phyloP scores from a whole-genome alignment of 2,329 filamentous ascomycete species.

The Cryphonectria carpinicola region DNA sequence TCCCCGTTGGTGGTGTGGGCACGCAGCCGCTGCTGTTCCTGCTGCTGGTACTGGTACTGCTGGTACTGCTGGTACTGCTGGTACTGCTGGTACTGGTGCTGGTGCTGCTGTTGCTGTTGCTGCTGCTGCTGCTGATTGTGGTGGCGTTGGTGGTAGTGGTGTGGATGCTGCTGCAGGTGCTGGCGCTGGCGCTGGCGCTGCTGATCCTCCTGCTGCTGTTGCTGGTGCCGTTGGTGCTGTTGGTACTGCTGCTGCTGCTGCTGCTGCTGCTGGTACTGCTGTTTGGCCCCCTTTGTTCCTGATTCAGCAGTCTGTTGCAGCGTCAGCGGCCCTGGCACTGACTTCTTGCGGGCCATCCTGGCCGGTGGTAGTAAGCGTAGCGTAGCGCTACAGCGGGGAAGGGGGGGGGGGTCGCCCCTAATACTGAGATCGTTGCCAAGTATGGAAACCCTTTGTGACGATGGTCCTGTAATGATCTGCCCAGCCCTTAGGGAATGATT shows the following conservation, averaged over 20 bases:
- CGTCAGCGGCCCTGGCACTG: slow-evolving; percentile 25
- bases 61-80: slow-evolving; percentile 8
- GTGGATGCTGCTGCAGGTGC: slow-evolving; percentile 1
- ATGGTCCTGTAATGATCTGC: not conserved
- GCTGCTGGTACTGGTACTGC: not conserved
- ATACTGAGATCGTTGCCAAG: not conserved
- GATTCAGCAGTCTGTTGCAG: slow-evolving; percentile 12
- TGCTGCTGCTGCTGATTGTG: not conserved
- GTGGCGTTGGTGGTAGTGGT: slow-evolving; percentile 5
- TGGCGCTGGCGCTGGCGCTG: slow-evolving; percentile 10
- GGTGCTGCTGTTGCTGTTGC: not conserved
- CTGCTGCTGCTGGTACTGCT: slow-evolving; percentile 1
- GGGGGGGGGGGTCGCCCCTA: not conserved
- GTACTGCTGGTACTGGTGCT: not conserved
- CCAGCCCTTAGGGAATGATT: not conserved
- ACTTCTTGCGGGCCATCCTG: slow-evolving; percentile 27
- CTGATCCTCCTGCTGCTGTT: not conserved
- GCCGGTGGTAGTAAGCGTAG: slow-evolving; percentile 1
- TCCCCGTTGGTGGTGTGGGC: not conserved
- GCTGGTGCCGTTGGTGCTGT: not conserved
- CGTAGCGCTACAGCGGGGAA: not conserved
- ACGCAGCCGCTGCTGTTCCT: slow-evolving; percentile 7
- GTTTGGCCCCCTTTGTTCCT: not conserved
- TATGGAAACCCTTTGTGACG: not conserved
- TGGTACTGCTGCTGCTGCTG: slow-evolving; percentile 2